Conservation (phyloP, 768 basidiomycete genomes). For the Auriscalpium vulgare region DNA sequence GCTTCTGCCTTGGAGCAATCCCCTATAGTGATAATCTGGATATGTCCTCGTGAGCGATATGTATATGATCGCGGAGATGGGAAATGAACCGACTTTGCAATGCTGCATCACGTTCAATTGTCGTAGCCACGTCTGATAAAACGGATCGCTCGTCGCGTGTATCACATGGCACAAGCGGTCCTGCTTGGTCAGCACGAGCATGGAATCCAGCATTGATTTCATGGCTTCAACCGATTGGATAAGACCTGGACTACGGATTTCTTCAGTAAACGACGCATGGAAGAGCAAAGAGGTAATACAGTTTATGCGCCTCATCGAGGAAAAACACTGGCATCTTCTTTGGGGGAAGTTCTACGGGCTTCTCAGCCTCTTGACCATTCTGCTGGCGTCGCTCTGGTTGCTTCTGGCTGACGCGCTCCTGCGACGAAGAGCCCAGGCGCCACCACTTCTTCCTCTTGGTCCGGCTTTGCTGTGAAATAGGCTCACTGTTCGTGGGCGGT, state of each 20-base stretch:
- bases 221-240: slow-evolving; percentile 74
- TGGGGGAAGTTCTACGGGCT: slow-evolving; percentile 26
- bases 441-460: slow-evolving; percentile 7
- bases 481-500: not conserved
- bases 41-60: not conserved
- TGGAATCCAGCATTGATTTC: slow-evolving; percentile 79
- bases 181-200: slow-evolving; percentile 83
- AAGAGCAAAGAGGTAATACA: slow-evolving; percentile 35
- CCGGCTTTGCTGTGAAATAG: slow-evolving; percentile 8
- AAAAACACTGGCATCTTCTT: slow-evolving; percentile 79
- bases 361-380: slow-evolving; percentile 26
- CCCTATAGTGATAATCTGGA: slow-evolving; percentile 67
- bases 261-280: not conserved
- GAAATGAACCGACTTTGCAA: slow-evolving; percentile 48
- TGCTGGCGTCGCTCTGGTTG: slow-evolving; percentile 9
- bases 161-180: slow-evolving; percentile 79
- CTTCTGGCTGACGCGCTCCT: slow-evolving; percentile 1
- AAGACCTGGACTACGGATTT: slow-evolving; percentile 47
- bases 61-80: not conserved
- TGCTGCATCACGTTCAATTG: slow-evolving; percentile 77
- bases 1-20: slow-evolving; percentile 73
- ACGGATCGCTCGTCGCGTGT: slow-evolving; percentile 77
- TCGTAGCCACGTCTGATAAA: slow-evolving; percentile 78
- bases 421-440: slow-evolving; percentile 7
- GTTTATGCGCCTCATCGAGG: slow-evolving; percentile 80